Evolutionary conservation across 352 stramenopile species (phyloP).

Genomic region (Globisporangium radiosum): DNA sequence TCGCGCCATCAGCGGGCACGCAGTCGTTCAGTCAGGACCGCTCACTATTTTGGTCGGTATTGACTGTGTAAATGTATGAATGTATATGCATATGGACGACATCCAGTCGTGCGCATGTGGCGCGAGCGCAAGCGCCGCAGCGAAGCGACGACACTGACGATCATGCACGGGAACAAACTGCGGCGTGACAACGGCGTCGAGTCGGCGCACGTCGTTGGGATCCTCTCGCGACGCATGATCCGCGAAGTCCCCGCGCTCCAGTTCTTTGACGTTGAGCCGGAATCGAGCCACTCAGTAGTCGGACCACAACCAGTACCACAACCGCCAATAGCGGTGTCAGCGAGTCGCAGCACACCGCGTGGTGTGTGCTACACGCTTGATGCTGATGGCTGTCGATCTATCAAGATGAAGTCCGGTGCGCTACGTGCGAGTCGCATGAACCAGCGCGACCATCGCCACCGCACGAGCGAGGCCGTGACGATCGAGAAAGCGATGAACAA

Average conservation of each 20-base stretch:
- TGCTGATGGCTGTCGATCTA: conserved; percentile 43
- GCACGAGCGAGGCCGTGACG: conserved; percentile 34
- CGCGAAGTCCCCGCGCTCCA: conserved; percentile 67
- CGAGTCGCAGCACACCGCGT: conserved; percentile 20
- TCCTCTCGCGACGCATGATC: conserved; percentile 68
- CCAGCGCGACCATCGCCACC: conserved; percentile 1
- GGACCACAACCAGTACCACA: background rate
- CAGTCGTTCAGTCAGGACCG: too few relatives aligned
- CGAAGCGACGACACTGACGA: conserved; percentile 39
- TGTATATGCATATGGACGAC: background rate
- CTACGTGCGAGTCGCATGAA: conserved; percentile 7
- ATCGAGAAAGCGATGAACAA: conserved; percentile 51
- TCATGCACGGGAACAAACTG: conserved; percentile 50
- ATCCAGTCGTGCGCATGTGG: conserved; percentile 55
- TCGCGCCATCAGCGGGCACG: too few relatives aligned
- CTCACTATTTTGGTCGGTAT: background rate
- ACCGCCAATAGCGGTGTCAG: background rate
- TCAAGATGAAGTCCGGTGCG: conserved; percentile 59
- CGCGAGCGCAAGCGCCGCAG: conserved; percentile 41
- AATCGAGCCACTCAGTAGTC: background rate
- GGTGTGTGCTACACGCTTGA: conserved; percentile 77
- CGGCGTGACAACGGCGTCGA: conserved; percentile 47
- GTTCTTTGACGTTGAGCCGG: conserved; percentile 60
- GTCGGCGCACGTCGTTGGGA: conserved; percentile 63
- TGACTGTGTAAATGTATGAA: background rate